These are phyloP conservation scores for Penicillium hordei DNA, from an alignment of 2,329 filamentous ascomycete genomes.

Conservation along the genomic window DNA sequence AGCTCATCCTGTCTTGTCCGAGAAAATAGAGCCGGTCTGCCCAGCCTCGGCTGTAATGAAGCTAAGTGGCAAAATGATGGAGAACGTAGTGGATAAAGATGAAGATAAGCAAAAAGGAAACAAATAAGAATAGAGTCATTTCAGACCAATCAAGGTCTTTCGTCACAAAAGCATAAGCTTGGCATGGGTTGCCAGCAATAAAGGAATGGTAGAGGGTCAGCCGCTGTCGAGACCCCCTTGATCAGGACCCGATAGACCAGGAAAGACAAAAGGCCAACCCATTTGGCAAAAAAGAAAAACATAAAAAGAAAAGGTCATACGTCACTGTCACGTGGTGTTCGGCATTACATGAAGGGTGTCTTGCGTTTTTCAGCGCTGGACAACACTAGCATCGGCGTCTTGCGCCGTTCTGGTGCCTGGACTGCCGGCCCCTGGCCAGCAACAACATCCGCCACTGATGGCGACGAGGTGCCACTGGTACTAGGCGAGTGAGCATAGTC, in stretches of 20 bases:
- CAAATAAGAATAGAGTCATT: constrained; percentile 21
- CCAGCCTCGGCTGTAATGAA: constrained; percentile 1
- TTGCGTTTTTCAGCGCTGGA: constrained; percentile 90
- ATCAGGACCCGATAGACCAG: constrained; percentile 3
- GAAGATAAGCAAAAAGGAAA: constrained; percentile 2
- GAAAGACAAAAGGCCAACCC: constrained; percentile 8
- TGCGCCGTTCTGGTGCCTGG: constrained; percentile 64
- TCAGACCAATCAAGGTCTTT: constrained; percentile 25
- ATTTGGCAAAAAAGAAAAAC: constrained; percentile 8
- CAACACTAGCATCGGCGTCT: constrained; percentile 81
- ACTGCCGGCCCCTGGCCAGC: constrained; percentile 57
- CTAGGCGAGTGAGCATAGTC: constrained; percentile 37
- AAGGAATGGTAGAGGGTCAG: constrained; percentile 12
- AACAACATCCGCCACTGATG: constrained; percentile 43
- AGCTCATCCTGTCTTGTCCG: constrained; percentile 1
- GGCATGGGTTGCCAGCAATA: constrained; percentile 10
- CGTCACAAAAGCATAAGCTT: constrained; percentile 18
- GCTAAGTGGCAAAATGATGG: background rate
- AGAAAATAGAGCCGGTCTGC: constrained; percentile 6
- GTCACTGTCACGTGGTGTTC: constrained; percentile 39
- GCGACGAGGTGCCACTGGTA: constrained; percentile 28
- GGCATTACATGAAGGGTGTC: constrained; percentile 60
- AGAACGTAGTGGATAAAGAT: constrained; percentile 1
- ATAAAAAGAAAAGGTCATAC: constrained; percentile 31
- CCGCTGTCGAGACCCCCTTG: background rate